Percentiles rank a stretch among this genome's conserved stretches.
These are phyloP conservation scores for Fusarium bactridioides DNA, from an alignment of 2,329 filamentous ascomycete species.

Conservation along the genomic window DNA sequence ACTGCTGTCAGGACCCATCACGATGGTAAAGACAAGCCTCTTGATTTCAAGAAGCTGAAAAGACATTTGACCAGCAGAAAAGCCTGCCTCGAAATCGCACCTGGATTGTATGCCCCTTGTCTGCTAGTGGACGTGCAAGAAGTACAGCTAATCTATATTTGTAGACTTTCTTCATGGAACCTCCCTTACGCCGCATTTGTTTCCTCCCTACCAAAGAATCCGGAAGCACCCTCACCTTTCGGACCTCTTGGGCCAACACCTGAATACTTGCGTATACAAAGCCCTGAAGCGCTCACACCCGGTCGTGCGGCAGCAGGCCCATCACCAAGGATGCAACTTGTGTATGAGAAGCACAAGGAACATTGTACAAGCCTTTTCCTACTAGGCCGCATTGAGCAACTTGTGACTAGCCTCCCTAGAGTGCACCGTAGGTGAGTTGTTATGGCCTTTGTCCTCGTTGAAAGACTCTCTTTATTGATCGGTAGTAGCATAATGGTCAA, in stretches of 20 bases:
- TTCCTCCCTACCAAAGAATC: rapidly evolving
- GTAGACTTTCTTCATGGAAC: neutral
- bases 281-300: neutral
- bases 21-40: rapidly evolving
- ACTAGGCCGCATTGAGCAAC: neutral
- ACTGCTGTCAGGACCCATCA: neutral
- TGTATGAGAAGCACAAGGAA: neutral
- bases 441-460: neutral
- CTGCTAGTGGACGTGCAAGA: neutral
- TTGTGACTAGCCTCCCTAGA: rapidly evolving
- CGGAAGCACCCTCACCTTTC: neutral
- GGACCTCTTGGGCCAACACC: neutral
- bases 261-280: rapidly evolving
- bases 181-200: rapidly evolving
- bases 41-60: rapidly evolving
- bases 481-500: rapidly evolving
- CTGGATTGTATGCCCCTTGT: neutral
- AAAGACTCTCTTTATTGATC: neutral
- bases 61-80: neutral
- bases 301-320: rapidly evolving
- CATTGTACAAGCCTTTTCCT: neutral
- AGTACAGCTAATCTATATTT: neutral
- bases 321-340: neutral
- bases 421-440: neutral
- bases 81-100: rapidly evolving